These are phyloP conservation scores for Emericellopsis atlantica DNA, from an alignment of 2,329 filamentous ascomycete genomes.

Conservation along the genomic window DNA sequence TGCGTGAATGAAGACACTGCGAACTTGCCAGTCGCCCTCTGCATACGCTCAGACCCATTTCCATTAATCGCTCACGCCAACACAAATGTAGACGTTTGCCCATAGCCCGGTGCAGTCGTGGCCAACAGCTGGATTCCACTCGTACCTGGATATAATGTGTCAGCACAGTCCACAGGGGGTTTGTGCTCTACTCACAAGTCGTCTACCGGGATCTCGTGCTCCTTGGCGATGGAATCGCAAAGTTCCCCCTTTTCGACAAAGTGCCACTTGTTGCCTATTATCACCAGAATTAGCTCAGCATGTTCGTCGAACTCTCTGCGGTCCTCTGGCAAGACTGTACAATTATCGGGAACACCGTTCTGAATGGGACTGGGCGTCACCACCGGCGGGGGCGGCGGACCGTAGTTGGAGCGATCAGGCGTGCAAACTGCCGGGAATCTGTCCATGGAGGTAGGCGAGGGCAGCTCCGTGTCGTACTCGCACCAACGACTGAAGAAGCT, in stretches of 20 bases:
- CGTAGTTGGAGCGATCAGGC: neutral
- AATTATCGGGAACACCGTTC: neutral
- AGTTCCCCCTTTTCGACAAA: neutral
- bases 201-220: neutral
- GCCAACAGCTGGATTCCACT: constrained; percentile 3
- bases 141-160: neutral
- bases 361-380: neutral
- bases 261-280: neutral
- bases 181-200: neutral
- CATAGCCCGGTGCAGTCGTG: constrained; percentile 2
- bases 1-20: neutral
- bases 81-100: constrained; percentile 3
- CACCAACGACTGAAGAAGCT: neutral
- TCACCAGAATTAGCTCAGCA: neutral
- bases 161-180: neutral
- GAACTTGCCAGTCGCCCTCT: too few species aligned
- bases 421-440: neutral
- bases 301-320: neutral
- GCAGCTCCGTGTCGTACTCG: neutral
- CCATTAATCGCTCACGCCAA: neutral
- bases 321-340: neutral
- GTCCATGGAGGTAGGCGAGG: neutral
- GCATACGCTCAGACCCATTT: too few species aligned
- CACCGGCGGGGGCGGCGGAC: neutral
- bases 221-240: neutral